Evolutionary conservation across 805 yeast species (phyloP), one percentile per base, ranked within the genome.

Genomic region (Dipodascus geniculatus): DNA sequence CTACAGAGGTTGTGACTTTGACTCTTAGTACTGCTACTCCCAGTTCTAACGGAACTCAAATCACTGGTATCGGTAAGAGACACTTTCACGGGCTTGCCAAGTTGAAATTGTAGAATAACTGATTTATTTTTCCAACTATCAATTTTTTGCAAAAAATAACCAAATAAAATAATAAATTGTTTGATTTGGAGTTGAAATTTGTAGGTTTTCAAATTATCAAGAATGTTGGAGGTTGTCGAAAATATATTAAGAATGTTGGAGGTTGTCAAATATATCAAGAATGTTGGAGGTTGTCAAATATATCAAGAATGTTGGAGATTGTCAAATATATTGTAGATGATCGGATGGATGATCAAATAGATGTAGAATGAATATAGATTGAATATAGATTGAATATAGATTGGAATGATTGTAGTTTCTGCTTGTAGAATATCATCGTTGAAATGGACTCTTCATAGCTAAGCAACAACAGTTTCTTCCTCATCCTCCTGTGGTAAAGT

Each of bases 401-500:
- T n/a, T n/a, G n/a, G n/a, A n/a, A n/a, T n/a, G n/a, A n/a, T n/a
- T n/a, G n/a, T n/a, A n/a, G n/a, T n/a, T n/a, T n/a, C n/a, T n/a
- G n/a, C n/a, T n/a, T n/a, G n/a, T n/a, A n/a, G n/a, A n/a, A n/a
- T n/a, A n/a, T n/a, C n/a, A n/a, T n/a, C n/a, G n/a, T n/a, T n/a
- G n/a, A n/a, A n/a, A n/a, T n/a, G n/a, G n/a, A n/a, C n/a, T n/a
- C n/a, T n/a, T n/a, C n/a, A n/a, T n/a, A n/a, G n/a, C n/a, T n/a
- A n/a, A n/a, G n/a, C n/a, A n/a, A n/a, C n/a, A n/a, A 51, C 44
- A 50, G 42, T 50, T 9, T 57, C 58, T 55, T 70, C 72, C 56
- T 74, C 76, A 17, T 73, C 79, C 20, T 76, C 77, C 4, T 76
- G 65, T 47, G 77, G 75, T n/a, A n/a, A n/a, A n/a, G n/a, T n/a